These are phyloP conservation scores for Colletotrichum sp. DNA, from an alignment of 2,329 filamentous ascomycete species.

Conservation along the genomic window DNA sequence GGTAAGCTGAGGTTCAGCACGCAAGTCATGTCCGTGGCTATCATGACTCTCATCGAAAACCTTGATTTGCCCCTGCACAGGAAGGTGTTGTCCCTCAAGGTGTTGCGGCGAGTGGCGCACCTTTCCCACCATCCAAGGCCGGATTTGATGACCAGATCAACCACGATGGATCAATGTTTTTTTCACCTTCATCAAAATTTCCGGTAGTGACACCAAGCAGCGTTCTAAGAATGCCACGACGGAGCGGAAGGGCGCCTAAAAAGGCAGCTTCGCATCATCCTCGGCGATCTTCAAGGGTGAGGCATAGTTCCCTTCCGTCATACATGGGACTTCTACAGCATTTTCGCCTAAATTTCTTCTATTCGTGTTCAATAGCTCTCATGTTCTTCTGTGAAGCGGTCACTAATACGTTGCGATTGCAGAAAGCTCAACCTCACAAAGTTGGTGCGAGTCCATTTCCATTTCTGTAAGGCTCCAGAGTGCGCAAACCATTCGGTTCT, in stretches of 20 bases:
- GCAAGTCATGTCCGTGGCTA: background rate
- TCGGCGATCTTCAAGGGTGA: background rate
- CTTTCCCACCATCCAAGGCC: accelerated
- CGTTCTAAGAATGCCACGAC: background rate
- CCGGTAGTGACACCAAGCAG: background rate
- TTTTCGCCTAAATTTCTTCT: accelerated
- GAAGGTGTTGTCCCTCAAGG: background rate
- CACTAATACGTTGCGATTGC: background rate
- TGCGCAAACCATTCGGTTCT: background rate
- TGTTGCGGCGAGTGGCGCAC: background rate
- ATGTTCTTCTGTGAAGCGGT: accelerated
- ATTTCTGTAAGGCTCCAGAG: background rate
- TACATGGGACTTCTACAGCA: accelerated
- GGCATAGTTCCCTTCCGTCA: accelerated
- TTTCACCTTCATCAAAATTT: background rate
- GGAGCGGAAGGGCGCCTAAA: accelerated
- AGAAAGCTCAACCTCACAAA: background rate
- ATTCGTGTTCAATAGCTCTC: accelerated
- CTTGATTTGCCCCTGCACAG: accelerated
- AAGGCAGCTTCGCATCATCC: background rate
- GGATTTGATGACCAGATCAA: background rate
- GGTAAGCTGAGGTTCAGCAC: background rate
- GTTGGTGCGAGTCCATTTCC: accelerated
- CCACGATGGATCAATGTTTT: accelerated
- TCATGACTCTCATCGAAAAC: accelerated